A percentile compares a stretch with the other conserved stretches of the same genome.
These are phyloP conservation scores for Penstemon newberryi DNA, from an alignment of 257 asterid genomes.

Conservation along the genomic window DNA sequence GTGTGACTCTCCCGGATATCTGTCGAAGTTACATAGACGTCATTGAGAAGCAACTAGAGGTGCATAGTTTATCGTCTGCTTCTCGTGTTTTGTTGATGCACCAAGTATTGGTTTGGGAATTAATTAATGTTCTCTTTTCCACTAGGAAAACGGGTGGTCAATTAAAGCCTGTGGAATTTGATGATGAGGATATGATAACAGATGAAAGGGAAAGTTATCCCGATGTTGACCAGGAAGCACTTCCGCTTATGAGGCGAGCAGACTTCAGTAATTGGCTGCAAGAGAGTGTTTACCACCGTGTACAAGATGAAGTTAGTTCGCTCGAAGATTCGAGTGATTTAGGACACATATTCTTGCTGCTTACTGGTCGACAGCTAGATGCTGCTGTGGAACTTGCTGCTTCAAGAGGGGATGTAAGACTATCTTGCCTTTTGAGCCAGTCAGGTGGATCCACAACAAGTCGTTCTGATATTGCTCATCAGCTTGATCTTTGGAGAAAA, in stretches of 20 bases:
- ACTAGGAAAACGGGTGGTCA: constrained; percentile 50
- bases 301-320: constrained; percentile 82
- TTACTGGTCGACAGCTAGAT: constrained; percentile 91
- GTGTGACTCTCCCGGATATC: constrained; percentile 65
- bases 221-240: constrained; percentile 73
- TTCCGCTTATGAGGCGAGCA: constrained; percentile 79
- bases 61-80: constrained; percentile 56
- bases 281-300: constrained; percentile 91
- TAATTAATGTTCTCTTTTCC: constrained; percentile 87
- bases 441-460: constrained; percentile 75
- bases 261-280: constrained; percentile 92
- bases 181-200: constrained; percentile 80
- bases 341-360: constrained; percentile 81
- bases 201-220: constrained; percentile 59
- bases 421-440: constrained; percentile 90
- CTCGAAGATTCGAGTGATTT: constrained; percentile 62
- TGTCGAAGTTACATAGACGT: constrained; percentile 79
- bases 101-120: constrained; percentile 92
- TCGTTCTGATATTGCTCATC: constrained; percentile 70
- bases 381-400: constrained; percentile 91
- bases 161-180: constrained; percentile 51
- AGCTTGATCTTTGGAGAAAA: constrained; percentile 86
- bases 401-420: constrained; percentile 93
- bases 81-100: constrained; percentile 78
- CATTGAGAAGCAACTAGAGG: constrained; percentile 81